Conservation (phyloP, 768 basidiomycete species). For the Amyloporia xantha region DNA sequence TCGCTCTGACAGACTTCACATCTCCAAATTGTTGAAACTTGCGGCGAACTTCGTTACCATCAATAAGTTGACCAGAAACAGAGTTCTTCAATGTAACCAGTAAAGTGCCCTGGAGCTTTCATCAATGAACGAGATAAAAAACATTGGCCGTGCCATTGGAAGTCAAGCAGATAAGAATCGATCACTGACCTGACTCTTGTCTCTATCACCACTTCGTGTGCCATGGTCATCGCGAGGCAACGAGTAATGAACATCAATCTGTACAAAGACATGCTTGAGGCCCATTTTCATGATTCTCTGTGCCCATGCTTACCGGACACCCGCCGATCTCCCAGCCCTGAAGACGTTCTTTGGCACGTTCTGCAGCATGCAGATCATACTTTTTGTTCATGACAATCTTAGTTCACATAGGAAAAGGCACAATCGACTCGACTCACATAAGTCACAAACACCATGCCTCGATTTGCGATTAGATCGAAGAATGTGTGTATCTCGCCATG, state of each 20-base stretch:
- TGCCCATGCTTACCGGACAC: slow-evolving; percentile 64
- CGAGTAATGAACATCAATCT: slow-evolving; percentile 99
- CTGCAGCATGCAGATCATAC: slow-evolving; percentile 91
- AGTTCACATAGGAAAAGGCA: too few species aligned
- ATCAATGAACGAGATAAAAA: neutral
- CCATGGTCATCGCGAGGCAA: slow-evolving; percentile 76
- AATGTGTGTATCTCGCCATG: slow-evolving; percentile 96
- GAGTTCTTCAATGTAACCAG: slow-evolving; percentile 74
- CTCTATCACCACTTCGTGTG: too few species aligned
- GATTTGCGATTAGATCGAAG: slow-evolving; percentile 88
- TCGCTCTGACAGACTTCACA: slow-evolving; percentile 70
- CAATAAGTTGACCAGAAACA: slow-evolving; percentile 57
- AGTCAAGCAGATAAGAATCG: too few species aligned
- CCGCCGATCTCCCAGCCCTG: slow-evolving; percentile 87
- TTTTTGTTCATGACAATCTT: too few species aligned
- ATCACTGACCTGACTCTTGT: slow-evolving; percentile 72
- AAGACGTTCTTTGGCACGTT: slow-evolving; percentile 82
- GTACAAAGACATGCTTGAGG: slow-evolving; percentile 10
- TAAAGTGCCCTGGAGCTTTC: slow-evolving; percentile 81
- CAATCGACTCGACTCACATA: slow-evolving; percentile 86
- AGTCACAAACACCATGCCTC: slow-evolving; percentile 99
- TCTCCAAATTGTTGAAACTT: slow-evolving; percentile 89
- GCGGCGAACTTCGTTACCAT: slow-evolving; percentile 79
- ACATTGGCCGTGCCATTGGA: too few species aligned
- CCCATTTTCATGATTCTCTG: neutral